These are phyloP conservation scores for Wallacemonas collosoma DNA, from an alignment of 208 protist genomes.

Conservation along the genomic window DNA sequence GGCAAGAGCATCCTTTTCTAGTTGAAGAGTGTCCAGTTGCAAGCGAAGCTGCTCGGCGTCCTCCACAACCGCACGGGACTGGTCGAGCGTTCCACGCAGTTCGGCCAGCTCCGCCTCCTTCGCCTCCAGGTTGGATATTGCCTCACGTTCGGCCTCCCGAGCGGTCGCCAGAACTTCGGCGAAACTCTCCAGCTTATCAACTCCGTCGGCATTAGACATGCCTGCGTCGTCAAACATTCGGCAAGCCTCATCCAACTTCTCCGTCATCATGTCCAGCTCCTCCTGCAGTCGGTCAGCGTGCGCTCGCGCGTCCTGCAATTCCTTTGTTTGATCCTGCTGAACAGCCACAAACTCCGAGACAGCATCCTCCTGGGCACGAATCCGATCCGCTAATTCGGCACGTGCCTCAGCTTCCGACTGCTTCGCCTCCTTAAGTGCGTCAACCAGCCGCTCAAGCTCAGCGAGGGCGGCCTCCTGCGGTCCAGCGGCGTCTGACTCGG, in stretches of 20 bases:
- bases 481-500: background rate
- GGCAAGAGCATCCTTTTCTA: constrained; percentile 30
- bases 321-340: constrained; percentile 12
- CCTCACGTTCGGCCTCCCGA: constrained; percentile 32
- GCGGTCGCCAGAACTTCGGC: constrained; percentile 27
- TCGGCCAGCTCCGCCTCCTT: constrained; percentile 38
- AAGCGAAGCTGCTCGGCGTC: constrained; percentile 17
- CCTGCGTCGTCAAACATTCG: constrained; percentile 32
- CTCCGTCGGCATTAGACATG: constrained; percentile 25
- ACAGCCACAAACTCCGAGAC: background rate
- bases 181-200: constrained; percentile 36
- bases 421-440: constrained; percentile 20
- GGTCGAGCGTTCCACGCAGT: constrained; percentile 17
- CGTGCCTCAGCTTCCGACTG: constrained; percentile 8
- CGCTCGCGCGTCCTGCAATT: constrained; percentile 25
- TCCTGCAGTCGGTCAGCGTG: constrained; percentile 34
- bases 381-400: constrained; percentile 1
- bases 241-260: constrained; percentile 42
- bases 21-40: constrained; percentile 24
- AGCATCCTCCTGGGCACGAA: constrained; percentile 7
- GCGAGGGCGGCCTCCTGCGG: constrained; percentile 25
- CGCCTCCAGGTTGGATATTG: constrained; percentile 25
- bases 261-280: constrained; percentile 36
- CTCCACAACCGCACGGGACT: constrained; percentile 18
- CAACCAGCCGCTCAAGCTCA: constrained; percentile 43